phyloP scores from a whole-genome alignment of 73 alveolate genomes.

The Tetrahymena malaccensis region DNA sequence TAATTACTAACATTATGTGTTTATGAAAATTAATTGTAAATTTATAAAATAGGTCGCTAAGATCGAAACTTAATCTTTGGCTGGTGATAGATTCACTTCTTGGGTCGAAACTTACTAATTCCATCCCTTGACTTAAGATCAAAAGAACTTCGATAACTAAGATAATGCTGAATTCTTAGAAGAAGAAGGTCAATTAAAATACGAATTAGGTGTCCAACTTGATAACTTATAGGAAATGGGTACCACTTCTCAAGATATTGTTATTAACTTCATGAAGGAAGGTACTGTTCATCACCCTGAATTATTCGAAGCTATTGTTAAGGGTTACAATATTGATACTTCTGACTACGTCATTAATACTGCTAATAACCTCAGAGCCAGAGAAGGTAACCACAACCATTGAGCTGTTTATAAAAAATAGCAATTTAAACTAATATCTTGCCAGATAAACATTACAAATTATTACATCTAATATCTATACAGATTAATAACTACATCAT shows the following conservation, averaged over 20 bases:
- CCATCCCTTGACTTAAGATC: constrained; percentile 65
- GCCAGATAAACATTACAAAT: neutral
- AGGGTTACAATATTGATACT: constrained; percentile 85
- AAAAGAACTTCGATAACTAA: constrained; percentile 55
- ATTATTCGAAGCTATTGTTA: constrained; percentile 66
- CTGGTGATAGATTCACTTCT: constrained; percentile 61
- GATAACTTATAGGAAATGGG: constrained; percentile 76
- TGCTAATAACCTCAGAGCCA: constrained; percentile 69
- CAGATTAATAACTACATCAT: neutral
- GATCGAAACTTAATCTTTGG: constrained; percentile 56
- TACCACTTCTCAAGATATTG: constrained; percentile 71
- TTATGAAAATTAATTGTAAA: neutral
- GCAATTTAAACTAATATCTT: neutral
- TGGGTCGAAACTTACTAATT: constrained; percentile 80
- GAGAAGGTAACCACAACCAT: constrained; percentile 76
- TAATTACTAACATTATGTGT: neutral
- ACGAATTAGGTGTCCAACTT: constrained; percentile 71
- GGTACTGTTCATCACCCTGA: constrained; percentile 88
- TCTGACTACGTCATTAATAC: constrained; percentile 80
- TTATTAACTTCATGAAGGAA: constrained; percentile 79
- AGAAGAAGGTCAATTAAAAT: constrained; percentile 68
- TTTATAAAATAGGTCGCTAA: constrained; percentile 25
- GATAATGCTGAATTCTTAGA: constrained; percentile 61
- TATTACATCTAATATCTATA: neutral
- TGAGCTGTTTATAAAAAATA: neutral